Percentiles rank a stretch among this genome's conserved stretches.
These are phyloP conservation scores for Neonothopanus nambi DNA, from an alignment of 1,284 basidiomycete genomes.

Conservation along the genomic window DNA sequence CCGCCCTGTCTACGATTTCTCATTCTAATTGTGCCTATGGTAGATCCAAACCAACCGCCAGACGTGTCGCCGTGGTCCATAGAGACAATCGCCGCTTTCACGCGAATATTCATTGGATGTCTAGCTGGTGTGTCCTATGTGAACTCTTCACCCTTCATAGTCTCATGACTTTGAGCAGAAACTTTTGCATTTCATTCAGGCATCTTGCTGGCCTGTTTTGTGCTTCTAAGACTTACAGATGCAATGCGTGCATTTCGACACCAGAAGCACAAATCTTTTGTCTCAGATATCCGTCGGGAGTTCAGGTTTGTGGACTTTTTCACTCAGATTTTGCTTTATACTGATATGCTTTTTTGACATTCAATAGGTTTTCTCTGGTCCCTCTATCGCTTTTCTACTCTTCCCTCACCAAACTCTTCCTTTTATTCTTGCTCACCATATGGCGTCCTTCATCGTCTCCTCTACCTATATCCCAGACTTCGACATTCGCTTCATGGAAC, in stretches of 20 bases:
- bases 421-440: conserved; percentile 80
- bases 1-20: conserved; percentile 5
- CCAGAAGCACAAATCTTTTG: background rate
- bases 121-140: conserved; percentile 44
- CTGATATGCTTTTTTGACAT: conserved; percentile 2
- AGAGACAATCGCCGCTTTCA: conserved; percentile 50
- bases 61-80: conserved; percentile 45
- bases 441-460: conserved; percentile 60
- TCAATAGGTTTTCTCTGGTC: conserved; percentile 66
- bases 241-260: background rate
- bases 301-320: conserved; percentile 39
- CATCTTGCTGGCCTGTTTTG: conserved; percentile 55
- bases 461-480: background rate
- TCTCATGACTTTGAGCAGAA: conserved; percentile 42
- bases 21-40: background rate
- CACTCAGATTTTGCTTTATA: background rate
- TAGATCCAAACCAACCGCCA: conserved; percentile 38
- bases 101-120: conserved; percentile 63
- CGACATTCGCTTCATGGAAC: conserved; percentile 16
- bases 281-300: conserved; percentile 60
- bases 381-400: conserved; percentile 85
- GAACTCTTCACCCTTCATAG: background rate
- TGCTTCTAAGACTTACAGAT: conserved; percentile 46
- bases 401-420: conserved; percentile 83
- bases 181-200: conserved; percentile 72